These are phyloP conservation scores for Pseudotsuga menziesii DNA, from an alignment of 75 land plant species.

Conservation along the genomic window DNA sequence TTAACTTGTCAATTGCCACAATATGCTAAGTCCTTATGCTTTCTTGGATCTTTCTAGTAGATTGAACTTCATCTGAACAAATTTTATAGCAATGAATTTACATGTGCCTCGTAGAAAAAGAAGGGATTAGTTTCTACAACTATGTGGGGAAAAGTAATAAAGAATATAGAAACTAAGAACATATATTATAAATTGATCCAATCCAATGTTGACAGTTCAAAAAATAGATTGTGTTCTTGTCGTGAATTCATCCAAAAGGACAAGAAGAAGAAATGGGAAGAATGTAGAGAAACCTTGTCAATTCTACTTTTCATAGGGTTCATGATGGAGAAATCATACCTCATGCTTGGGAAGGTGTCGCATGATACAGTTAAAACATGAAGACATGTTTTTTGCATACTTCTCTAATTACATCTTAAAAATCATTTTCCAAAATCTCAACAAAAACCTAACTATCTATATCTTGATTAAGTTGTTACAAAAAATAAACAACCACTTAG, in stretches of 20 bases:
- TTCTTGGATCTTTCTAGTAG: not conserved
- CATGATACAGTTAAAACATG: too few relatives aligned
- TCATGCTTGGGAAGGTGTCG: too few relatives aligned
- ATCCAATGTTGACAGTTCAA: slow-evolving; percentile 5
- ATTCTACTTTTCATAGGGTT: slow-evolving; percentile 27
- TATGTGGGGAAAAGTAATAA: not conserved
- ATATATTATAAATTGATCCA: slow-evolving; percentile 6
- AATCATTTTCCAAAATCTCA: too few relatives aligned
- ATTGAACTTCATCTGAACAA: not conserved
- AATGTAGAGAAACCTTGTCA: slow-evolving; percentile 38
- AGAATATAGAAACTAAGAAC: not conserved
- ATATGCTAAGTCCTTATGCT: not conserved
- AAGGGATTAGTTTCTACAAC: not conserved
- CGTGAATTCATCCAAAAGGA: slow-evolving; percentile 19
- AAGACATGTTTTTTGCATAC: too few relatives aligned
- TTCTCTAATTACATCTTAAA: too few relatives aligned
- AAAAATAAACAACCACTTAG: too few relatives aligned
- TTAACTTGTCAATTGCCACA: not conserved
- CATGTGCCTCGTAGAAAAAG: not conserved
- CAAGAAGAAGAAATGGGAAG: slow-evolving; percentile 60
- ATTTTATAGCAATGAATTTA: not conserved
- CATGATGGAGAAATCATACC: too few relatives aligned
- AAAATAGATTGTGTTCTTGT: not conserved
- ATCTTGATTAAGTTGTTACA: too few relatives aligned
- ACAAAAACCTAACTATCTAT: too few relatives aligned